These are phyloP conservation scores for Metschnikowia rubicola DNA, from an alignment of 805 yeast genomes.

Conservation along the genomic window DNA sequence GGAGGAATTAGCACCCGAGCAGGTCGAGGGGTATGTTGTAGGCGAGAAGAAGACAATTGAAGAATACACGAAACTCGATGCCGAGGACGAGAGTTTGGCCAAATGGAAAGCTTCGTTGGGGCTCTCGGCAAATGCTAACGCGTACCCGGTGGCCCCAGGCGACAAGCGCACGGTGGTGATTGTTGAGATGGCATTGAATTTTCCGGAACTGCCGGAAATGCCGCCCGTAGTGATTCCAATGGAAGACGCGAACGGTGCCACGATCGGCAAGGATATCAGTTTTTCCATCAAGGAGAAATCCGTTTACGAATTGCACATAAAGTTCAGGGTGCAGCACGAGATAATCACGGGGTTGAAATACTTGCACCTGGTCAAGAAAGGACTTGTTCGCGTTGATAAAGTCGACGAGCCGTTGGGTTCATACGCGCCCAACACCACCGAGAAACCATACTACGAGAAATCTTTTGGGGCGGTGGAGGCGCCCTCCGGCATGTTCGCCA, in stretches of 20 bases:
- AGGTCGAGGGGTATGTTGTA: constrained; percentile 60
- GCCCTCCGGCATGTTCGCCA: constrained; percentile 83
- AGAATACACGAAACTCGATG: constrained; percentile 80
- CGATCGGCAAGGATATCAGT: constrained; percentile 60
- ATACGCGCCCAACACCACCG: constrained; percentile 82
- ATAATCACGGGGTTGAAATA: constrained; percentile 88
- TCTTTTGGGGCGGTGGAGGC: constrained; percentile 67
- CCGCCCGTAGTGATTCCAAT: constrained; percentile 65
- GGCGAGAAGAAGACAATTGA: constrained; percentile 74
- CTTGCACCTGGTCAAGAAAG: constrained; percentile 78
- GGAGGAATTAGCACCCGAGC: constrained; percentile 58
- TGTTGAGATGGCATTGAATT: constrained; percentile 65
- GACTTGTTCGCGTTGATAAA: constrained; percentile 84
- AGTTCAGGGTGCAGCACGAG: constrained; percentile 84
- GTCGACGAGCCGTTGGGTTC: constrained; percentile 86
- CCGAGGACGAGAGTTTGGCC: constrained; percentile 83
- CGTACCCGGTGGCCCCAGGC: constrained; percentile 63
- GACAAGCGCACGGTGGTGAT: constrained; percentile 78
- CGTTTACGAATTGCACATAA: constrained; percentile 65
- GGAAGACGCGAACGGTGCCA: constrained; percentile 54
- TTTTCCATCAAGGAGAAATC: constrained; percentile 79
- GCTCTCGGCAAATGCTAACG: constrained; percentile 48
- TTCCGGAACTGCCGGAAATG: constrained; percentile 56
- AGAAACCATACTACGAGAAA: constrained; percentile 71
- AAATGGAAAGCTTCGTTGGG: constrained; percentile 93